A percentile compares a stretch with the other conserved stretches of the same genome.
phyloP scores from a whole-genome alignment of 176 grass and related monocot genomes.

The Musa beccarii region DNA sequence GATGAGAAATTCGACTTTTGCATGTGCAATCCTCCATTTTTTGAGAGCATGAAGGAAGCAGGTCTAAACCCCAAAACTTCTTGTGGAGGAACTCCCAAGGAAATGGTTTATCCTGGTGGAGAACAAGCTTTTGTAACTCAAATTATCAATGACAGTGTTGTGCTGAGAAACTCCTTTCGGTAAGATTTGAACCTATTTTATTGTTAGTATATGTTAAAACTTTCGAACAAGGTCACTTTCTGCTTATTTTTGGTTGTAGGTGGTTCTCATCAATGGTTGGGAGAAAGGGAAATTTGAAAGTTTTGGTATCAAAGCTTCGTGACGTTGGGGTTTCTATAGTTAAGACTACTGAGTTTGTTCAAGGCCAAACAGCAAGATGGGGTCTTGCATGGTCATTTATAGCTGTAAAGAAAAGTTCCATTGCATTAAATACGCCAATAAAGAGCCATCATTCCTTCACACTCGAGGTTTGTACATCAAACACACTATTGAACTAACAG shows the following conservation, averaged over 20 bases:
- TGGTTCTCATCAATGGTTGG: constrained; percentile 98
- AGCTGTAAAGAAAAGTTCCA: constrained; percentile 46
- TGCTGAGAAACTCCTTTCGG: constrained; percentile 70
- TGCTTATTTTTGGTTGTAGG: constrained; percentile 30
- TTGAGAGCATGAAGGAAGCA: constrained; percentile 76
- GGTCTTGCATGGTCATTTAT: constrained; percentile 94
- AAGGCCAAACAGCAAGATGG: constrained; percentile 88
- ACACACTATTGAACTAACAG: neutral
- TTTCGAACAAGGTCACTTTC: neutral
- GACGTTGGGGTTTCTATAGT: constrained; percentile 52
- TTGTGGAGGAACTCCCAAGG: constrained; percentile 52
- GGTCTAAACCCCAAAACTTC: constrained; percentile 80
- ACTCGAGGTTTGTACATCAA: constrained; percentile 44
- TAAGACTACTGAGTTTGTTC: constrained; percentile 90
- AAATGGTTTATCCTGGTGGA: constrained; percentile 80
- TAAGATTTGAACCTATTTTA: constrained; percentile 12
- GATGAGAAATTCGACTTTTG: constrained; percentile 83
- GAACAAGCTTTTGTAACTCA: constrained; percentile 55
- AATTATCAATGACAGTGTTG: constrained; percentile 77
- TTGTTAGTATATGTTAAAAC: neutral
- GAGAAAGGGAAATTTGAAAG: constrained; percentile 72
- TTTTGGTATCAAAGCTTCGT: constrained; percentile 51
- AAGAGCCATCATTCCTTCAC: constrained; percentile 64
- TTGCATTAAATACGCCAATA: constrained; percentile 35
- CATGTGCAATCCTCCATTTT: constrained; percentile 98